phyloP scores from a whole-genome alignment of 2,329 filamentous ascomycete species.

The Sclerotiophoma versabilis region DNA sequence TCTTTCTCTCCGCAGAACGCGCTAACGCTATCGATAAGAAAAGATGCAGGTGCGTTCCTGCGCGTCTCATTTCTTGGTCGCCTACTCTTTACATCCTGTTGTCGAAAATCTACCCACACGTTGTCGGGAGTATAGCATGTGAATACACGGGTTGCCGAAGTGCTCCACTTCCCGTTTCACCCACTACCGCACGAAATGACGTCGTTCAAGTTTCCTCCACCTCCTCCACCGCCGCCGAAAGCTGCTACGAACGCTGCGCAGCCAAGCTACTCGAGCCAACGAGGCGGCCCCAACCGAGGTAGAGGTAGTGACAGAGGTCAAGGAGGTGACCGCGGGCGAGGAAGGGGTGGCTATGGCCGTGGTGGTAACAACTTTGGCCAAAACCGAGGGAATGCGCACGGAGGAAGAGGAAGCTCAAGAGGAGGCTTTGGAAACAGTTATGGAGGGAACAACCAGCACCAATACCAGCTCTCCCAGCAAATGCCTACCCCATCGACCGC shows the following conservation, averaged over 20 bases:
- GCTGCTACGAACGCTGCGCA: slow-evolving; percentile 38
- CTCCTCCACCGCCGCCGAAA: slow-evolving; percentile 53
- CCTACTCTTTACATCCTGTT: background rate
- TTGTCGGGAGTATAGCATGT: slow-evolving; percentile 1
- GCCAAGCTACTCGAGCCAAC: slow-evolving; percentile 37
- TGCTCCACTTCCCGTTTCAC: slow-evolving; percentile 11
- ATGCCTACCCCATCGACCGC: slow-evolving; percentile 7
- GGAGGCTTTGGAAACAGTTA: slow-evolving; percentile 28
- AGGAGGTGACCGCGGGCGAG: slow-evolving; percentile 38
- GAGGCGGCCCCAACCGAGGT: slow-evolving; percentile 38
- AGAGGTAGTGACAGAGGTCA: slow-evolving; percentile 40
- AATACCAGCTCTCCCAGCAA: slow-evolving; percentile 8
- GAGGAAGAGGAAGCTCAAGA: slow-evolving; percentile 28
- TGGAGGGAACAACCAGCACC: slow-evolving; percentile 16
- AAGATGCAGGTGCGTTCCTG: slow-evolving; percentile 11
- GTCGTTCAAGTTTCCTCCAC: slow-evolving; percentile 57
- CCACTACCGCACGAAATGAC: slow-evolving; percentile 28
- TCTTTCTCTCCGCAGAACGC: slow-evolving; percentile 12
- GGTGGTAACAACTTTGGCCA: slow-evolving; percentile 31
- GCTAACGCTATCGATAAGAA: slow-evolving; percentile 21
- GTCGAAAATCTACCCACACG: background rate
- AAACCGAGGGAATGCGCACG: slow-evolving; percentile 24
- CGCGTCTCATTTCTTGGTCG: slow-evolving; percentile 7
- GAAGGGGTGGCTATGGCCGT: slow-evolving; percentile 26
- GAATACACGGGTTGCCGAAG: background rate